Base-by-base conservation (phyloP, 495 filamentous ascomycete species). In the Hypoxylon subgilvum region DNA sequence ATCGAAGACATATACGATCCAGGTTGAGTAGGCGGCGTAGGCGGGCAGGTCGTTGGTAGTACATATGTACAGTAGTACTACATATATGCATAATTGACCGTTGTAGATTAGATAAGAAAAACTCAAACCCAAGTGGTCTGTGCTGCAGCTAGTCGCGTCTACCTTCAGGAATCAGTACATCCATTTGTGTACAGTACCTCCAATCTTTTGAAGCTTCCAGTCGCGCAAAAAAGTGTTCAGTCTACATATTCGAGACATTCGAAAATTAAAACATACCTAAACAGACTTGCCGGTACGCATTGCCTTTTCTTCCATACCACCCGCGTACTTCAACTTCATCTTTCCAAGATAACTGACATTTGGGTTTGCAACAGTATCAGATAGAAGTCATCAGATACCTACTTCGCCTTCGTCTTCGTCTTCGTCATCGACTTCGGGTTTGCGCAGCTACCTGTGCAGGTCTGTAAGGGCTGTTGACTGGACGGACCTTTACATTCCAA, bases 1-100 rank as follows among this genome's bases (percentile, higher is more conserved):
- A 69, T 69, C 63, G 59, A 55, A 57, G 51, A 66, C 66, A 61
- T 34, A 43, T 60, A n/a, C n/a, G 62, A 43, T 44, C 28, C 19
- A 19, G 34, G 23, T 34, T 50, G 46, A 46, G 56, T 40, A 45
- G 21, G 4, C 14, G 22, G 41, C 2, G 6, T 1, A 22, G 14
- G n/a, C 14, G 13, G 42, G 42, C 42, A 46, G 42, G 6, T 43
- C 2, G 8, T 25, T 2, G 22, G 22, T 16, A 41, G 38, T 16
- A n/a, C n/a, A n/a, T n/a, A n/a, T n/a, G n/a, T n/a, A n/a, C n/a
- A n/a, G n/a, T n/a, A n/a, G n/a, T n/a, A n/a, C n/a, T n/a, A n/a
- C n/a, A n/a, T n/a, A n/a, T n/a, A n/a, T n/a, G n/a, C n/a, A n/a
- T n/a, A n/a, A n/a, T n/a, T n/a, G n/a, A n/a, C n/a, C n/a, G n/a